These are phyloP conservation scores for Pythium periplocum DNA, from an alignment of 352 stramenopile genomes.

Conservation along the genomic window DNA sequence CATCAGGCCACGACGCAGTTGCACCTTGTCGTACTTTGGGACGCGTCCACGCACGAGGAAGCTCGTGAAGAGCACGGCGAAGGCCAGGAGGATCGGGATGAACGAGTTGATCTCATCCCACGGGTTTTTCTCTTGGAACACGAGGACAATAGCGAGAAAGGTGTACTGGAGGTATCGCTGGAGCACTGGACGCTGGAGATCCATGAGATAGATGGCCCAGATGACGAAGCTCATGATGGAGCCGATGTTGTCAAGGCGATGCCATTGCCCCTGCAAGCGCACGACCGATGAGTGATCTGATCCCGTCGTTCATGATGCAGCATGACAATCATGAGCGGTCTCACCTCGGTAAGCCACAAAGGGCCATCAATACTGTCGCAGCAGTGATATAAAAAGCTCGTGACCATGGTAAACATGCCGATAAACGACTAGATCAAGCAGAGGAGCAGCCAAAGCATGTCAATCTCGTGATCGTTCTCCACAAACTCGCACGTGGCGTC, in stretches of 20 bases:
- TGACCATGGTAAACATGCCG: constrained; percentile 72
- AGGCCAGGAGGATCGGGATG: constrained; percentile 37
- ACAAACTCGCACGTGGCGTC: no score
- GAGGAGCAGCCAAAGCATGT: not conserved
- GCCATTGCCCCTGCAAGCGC: constrained; percentile 54
- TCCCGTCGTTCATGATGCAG: no score
- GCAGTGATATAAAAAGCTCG: constrained; percentile 76
- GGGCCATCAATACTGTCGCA: constrained; percentile 70
- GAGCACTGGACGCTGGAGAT: constrained; percentile 30
- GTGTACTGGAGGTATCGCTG: constrained; percentile 65
- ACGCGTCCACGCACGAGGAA: constrained; percentile 34
- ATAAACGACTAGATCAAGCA: constrained; percentile 48
- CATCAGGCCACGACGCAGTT: constrained; percentile 42
- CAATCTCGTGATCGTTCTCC: not conserved
- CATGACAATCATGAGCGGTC: no score
- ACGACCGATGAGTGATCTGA: constrained; percentile 4
- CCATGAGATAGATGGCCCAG: constrained; percentile 76
- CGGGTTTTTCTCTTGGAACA: constrained; percentile 75
- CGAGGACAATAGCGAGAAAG: constrained; percentile 53
- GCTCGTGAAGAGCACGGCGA: constrained; percentile 35
- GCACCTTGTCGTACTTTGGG: constrained; percentile 45
- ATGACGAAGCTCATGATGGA: constrained; percentile 80
- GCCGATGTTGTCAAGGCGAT: constrained; percentile 77
- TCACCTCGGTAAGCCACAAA: constrained; percentile 69
- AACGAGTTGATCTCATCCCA: constrained; percentile 63